Conservation (phyloP, 148 eudicot genomes). For the Rhododendron simsii region DNA sequence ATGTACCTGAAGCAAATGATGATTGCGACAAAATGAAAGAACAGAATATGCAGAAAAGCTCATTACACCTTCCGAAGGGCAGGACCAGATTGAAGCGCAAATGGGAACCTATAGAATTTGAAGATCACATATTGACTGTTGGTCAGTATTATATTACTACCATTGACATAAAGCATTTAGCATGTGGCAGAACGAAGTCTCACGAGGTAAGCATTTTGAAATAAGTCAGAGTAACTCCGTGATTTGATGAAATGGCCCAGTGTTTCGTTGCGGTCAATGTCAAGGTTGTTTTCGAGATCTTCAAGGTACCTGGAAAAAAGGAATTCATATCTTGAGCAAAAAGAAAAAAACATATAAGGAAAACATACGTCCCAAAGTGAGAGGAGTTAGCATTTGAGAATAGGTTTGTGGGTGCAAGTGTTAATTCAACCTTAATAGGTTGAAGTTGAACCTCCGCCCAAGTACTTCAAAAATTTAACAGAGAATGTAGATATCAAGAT, state of each 20-base stretch:
- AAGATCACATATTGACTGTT: background rate
- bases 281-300: constrained; percentile 68
- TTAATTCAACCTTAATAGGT: background rate
- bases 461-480: background rate
- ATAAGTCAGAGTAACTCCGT: constrained; percentile 78
- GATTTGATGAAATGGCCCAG: constrained; percentile 67
- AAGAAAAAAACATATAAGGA: background rate
- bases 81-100: constrained; percentile 93
- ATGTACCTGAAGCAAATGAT: constrained; percentile 87
- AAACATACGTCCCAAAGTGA: background rate
- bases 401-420: background rate
- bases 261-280: constrained; percentile 64
- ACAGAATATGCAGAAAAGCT: constrained; percentile 71
- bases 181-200: constrained; percentile 18
- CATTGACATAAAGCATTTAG: background rate
- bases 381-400: background rate
- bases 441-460: background rate
- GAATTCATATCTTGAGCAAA: background rate
- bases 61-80: constrained; percentile 80
- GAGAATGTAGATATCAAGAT: background rate
- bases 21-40: constrained; percentile 92
- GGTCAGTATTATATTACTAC: background rate
- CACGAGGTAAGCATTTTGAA: constrained; percentile 89
- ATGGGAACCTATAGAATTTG: constrained; percentile 57
- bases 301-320: constrained; percentile 63